Evolutionary conservation across 2,329 filamentous ascomycete genomes (phyloP), one percentile per base, ranked within the genome.

Genomic region (Claviceps sp.): DNA sequence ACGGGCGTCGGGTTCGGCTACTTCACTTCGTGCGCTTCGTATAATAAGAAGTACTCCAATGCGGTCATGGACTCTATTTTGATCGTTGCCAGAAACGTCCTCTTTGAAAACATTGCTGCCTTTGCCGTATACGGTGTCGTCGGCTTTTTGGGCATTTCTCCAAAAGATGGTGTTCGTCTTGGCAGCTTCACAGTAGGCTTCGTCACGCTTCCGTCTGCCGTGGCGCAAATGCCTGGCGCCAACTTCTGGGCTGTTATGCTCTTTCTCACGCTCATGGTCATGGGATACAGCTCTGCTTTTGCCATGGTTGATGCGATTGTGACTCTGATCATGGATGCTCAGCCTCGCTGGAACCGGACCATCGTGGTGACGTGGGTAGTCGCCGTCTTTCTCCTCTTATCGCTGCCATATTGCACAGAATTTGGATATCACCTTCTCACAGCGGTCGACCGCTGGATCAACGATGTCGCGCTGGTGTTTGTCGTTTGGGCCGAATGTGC

Each of bases 1-100:
- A 79, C 75, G 0, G 77, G 77, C 3, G 74, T 80, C 30, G 77
- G 75, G 1, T 79, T 80, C 57, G 77, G 77, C 2, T 78, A 77
- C 59, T 80, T 78, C 54, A 80, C 76, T 0, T 74, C 72, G 0
- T 81, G 80, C 55, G 76, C 77, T 0, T 78, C 74, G 0, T 81
- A 79, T 61, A 80, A 80, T 65, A 57, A 75, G 69, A 70, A 71
- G 56, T 72, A 78, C 59, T 75, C 76, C 7, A 80, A 81, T 49
- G 76, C 77, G 1, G 77, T 81, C 1, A 74, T 77, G 72, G 78
- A 81, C 53, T 74, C 78, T 0, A 66, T 79, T 42, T 65, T 79
- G 7, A 77, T 81, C 34, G 75, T 75, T 24, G 62, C 68, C 24
- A 77, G 75, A 58, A 80, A 81, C 46, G 72, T 77, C 0, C 60